These are phyloP conservation scores for Paramecium tetraurelia DNA, from an alignment of 73 alveolate genomes.

Conservation along the genomic window DNA sequence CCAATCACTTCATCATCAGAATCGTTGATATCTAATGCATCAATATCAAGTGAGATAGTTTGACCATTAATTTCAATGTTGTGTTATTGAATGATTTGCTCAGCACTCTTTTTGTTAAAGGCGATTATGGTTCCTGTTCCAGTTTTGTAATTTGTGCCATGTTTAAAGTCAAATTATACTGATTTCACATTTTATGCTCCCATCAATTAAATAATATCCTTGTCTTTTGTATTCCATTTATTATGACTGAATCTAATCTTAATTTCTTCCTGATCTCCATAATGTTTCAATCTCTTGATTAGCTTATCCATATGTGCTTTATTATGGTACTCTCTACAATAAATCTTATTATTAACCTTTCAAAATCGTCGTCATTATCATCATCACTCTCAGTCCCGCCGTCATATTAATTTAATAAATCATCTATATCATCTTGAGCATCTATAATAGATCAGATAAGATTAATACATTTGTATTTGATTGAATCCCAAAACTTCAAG, in stretches of 20 bases:
- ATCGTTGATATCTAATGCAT: not conserved
- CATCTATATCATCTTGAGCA: not conserved
- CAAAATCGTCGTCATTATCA: not conserved
- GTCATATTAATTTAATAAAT: not conserved
- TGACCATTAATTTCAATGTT: not conserved
- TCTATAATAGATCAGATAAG: not conserved
- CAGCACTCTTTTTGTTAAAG: not conserved
- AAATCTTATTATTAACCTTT: not conserved
- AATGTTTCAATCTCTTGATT: not conserved
- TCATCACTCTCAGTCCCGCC: not conserved
- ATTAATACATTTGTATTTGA: not conserved
- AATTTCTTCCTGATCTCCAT: conserved; percentile 5
- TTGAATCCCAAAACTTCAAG: conserved; percentile 14
- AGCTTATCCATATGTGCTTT: not conserved
- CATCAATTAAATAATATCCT: not conserved
- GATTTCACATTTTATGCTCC: not conserved
- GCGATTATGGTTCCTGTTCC: conserved; percentile 5
- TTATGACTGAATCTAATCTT: not conserved
- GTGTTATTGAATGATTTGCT: not conserved
- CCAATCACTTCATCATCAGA: conserved; percentile 14
- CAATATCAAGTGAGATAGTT: not conserved
- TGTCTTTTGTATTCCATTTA: not conserved
- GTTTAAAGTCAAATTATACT: not conserved
- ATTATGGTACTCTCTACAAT: not conserved
- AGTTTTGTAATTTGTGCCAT: not conserved